Evolutionary conservation across 345 rosid species (phyloP).

Genomic region (Sapria himalayana): DNA sequence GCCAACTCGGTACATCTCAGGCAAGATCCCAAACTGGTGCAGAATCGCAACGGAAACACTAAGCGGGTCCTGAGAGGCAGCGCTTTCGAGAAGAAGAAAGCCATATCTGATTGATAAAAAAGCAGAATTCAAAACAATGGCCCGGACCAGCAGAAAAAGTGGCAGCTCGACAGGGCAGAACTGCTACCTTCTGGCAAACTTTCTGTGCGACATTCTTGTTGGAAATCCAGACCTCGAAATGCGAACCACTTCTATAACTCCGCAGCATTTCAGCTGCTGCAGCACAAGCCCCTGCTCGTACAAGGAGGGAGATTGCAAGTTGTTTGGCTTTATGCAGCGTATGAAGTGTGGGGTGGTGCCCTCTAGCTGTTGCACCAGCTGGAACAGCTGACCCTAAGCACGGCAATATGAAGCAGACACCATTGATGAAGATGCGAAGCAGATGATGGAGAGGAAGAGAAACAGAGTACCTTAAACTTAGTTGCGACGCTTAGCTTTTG

Average conservation of each 20-base stretch:
- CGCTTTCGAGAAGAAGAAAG: slow-evolving; percentile 67
- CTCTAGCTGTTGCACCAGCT: slow-evolving; percentile 84
- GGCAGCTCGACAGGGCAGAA: too few species aligned
- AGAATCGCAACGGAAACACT: slow-evolving; percentile 95
- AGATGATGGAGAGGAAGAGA: slow-evolving; percentile 4
- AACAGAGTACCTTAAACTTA: slow-evolving; percentile 59
- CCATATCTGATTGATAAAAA: slow-evolving; percentile 93
- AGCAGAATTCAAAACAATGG: slow-evolving; percentile 8
- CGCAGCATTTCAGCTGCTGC: slow-evolving; percentile 95
- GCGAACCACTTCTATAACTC: slow-evolving; percentile 94
- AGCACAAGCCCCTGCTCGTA: slow-evolving; percentile 80
- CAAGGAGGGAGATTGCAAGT: slow-evolving; percentile 64
- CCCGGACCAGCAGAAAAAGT: neutral
- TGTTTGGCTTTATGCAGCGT: slow-evolving; percentile 95
- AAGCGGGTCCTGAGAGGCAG: slow-evolving; percentile 74
- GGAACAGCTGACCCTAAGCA: slow-evolving; percentile 79
- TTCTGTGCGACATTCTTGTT: slow-evolving; percentile 89
- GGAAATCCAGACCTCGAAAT: slow-evolving; percentile 96
- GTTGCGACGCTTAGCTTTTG: slow-evolving; percentile 84
- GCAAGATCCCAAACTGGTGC: slow-evolving; percentile 86
- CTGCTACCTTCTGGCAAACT: slow-evolving; percentile 88
- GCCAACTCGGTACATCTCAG: slow-evolving; percentile 99
- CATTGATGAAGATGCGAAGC: slow-evolving; percentile 5
- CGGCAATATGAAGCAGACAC: slow-evolving; percentile 2
- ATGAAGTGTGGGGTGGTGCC: slow-evolving; percentile 93